Base-by-base conservation (phyloP, 345 rosid genomes). In the Limnanthes douglasii region DNA sequence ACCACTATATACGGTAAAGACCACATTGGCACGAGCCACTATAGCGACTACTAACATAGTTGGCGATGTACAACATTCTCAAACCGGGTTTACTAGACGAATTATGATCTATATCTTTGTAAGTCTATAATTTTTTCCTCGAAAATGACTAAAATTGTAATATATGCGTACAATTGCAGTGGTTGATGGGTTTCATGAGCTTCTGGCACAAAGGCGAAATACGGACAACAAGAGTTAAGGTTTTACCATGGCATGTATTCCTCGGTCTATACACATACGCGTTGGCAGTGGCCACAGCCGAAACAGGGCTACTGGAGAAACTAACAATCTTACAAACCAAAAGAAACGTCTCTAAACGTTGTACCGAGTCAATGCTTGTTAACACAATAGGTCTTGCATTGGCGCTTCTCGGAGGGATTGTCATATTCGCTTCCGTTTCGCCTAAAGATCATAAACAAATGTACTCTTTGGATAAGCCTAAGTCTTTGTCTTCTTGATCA, bases 161-260 rank as follows among this genome's bases (percentile, higher is more conserved):
- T n/a, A n/a, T n/a, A n/a, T n/a, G n/a, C n/a, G n/a, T n/a, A n/a
- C n/a, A 10, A 35, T 26, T 53, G 70, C 86, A 88, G 95, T 83
- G 95, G 97, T 13, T 68, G 73, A 54, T 68, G 67, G 90, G 97
- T 12, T 83, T 83, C 68, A 19, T 73, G 56, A 83, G 68, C 62
- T 88, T 88, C 36, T 88, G 95, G 86, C 85, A 83, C 49, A 55
- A 76, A 43, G 90, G 80, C 1, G 97, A 83, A 68, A 51, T 36
- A 14, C 51, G 90, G 12, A 24, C 56, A 9, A 65, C 58, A 13
- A 73, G 90, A 59, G 37, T 57, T 6, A 73, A 45, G 43, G 62
- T 76, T 39, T 56, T 88, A 53, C 95, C 97, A 2, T 88, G 97
- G 95, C 97, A 88, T 45, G 37, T 83, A 34, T 83, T 88, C 55